Evolutionary conservation across 176 grass and related monocot genomes (phyloP), one percentile per base, ranked within the genome.

Genomic region (Juncus effusus): DNA sequence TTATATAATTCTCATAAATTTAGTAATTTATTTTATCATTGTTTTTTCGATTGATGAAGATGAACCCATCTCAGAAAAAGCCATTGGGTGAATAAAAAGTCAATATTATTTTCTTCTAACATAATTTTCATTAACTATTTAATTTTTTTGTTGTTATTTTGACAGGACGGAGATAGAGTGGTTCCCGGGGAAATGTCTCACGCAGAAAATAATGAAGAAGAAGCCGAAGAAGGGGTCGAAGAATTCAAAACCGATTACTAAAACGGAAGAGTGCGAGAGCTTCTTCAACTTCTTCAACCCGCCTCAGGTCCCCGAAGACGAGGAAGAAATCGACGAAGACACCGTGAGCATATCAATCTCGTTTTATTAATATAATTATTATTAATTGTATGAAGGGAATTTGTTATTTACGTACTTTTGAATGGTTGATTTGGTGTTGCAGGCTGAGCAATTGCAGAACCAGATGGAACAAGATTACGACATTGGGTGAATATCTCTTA

Each of bases 231-330:
- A 93, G 80, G 88, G 95, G 1, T 90, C 95, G 55, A 93, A 93
- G 80, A 94, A 93, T 36, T 52, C 83, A 12, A 94, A 99, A 47
- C 89, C 86, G 51, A 84, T 99, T 36, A 90, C 81, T 15, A 99
- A 90, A 87, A 94, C 81, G 40, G 95, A 99, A 81, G 73, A 74
- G 6, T 99, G 95, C 40, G 88, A 93, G 58, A 99, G 95, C 70
- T 99, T 99, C 70, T 99, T 99, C 55, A 99, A 99, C 83, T 99
- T 99, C 65, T 99, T 99, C 73, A 90, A 70, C 72, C 95, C 95
- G 56, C 95, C 95, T 66, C 83, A 99, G 77, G 81, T 99, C 67
- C 95, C 95, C 70, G 95, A 92, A 51, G 85, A 93, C 4, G 85
- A 93, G 2, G 88, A 92, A 40, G 87, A 97, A 84, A 88, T 91